A percentile compares a stretch with the other conserved stretches of the same genome.
Evolutionary conservation across 495 filamentous ascomycete species (phyloP).

Genomic region (Talaromyces stipitatus): DNA sequence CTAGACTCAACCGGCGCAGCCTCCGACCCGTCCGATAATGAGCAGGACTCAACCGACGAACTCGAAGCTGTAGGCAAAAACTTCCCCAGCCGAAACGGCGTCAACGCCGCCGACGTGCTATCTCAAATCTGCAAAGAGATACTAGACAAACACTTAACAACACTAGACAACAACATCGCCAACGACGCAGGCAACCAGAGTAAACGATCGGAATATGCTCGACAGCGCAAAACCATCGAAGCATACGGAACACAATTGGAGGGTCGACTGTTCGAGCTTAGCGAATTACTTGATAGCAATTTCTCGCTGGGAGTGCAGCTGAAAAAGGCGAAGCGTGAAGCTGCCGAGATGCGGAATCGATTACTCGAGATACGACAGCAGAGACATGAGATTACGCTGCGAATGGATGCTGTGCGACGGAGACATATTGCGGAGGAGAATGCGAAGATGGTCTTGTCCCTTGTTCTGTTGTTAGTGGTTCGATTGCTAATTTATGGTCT

Average conservation of each 20-base stretch:
- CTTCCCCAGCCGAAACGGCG: conserved; percentile 49
- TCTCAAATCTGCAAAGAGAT: conserved; percentile 64
- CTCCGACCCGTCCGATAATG: conserved; percentile 19
- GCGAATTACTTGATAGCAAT: conserved; percentile 53
- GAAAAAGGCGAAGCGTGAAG: conserved; percentile 56
- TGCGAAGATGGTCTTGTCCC: conserved; percentile 25
- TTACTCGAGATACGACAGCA: conserved; percentile 56
- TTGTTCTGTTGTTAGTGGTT: not conserved
- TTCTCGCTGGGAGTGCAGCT: conserved; percentile 55
- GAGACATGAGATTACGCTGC: conserved; percentile 57
- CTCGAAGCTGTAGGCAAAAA: conserved; percentile 22
- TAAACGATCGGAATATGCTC: conserved; percentile 45
- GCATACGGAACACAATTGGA: conserved; percentile 62
- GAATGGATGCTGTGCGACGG: conserved; percentile 60
- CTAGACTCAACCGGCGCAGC: conserved; percentile 15
- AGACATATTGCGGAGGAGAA: conserved; percentile 42
- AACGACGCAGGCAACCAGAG: conserved; percentile 26
- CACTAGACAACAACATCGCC: conserved; percentile 29
- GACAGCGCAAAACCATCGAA: conserved; percentile 57
- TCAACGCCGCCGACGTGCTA: conserved; percentile 63
- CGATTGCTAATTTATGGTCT: not conserved
- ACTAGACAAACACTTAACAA: conserved; percentile 42
- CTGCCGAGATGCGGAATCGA: conserved; percentile 54
- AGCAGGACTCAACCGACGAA: conserved; percentile 30
- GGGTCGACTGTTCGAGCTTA: conserved; percentile 47